These are phyloP conservation scores for Trametopsis cervina DNA, from an alignment of 768 basidiomycete species.

Conservation along the genomic window DNA sequence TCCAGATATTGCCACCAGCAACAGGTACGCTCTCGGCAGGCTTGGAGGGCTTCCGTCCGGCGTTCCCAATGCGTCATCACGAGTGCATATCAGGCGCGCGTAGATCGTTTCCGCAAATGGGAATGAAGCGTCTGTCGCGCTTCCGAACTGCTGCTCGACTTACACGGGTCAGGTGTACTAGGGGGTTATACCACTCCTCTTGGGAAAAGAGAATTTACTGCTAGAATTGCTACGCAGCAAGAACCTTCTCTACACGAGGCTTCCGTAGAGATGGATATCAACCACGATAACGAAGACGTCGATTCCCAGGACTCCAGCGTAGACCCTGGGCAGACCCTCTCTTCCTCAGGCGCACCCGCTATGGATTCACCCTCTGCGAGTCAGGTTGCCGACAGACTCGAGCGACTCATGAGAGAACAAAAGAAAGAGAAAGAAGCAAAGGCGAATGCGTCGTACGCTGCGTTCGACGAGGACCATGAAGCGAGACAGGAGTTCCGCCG, in stretches of 20 bases:
- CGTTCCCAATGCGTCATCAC: background rate
- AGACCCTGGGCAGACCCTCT: conserved; percentile 4
- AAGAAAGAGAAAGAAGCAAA: conserved; percentile 11
- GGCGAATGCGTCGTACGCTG: conserved; percentile 8
- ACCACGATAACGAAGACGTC: background rate
- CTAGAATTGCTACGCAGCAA: too few relatives aligned
- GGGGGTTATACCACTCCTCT: background rate
- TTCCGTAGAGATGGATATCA: conserved; percentile 1
- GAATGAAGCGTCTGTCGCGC: background rate
- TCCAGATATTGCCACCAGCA: background rate
- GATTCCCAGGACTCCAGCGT: too few relatives aligned
- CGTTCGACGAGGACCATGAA: conserved; percentile 47
- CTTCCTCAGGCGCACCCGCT: background rate
- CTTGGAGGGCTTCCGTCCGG: background rate
- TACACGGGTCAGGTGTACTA: background rate
- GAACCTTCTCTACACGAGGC: too few relatives aligned
- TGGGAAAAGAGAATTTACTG: background rate
- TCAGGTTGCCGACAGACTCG: conserved; percentile 23
- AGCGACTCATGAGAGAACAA: conserved; percentile 19
- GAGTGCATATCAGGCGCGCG: background rate
- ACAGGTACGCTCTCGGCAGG: background rate
- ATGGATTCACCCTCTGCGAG: conserved; percentile 17
- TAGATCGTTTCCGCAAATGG: background rate
- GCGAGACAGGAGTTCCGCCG: conserved; percentile 67
- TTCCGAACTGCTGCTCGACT: background rate